Evolutionary conservation across 345 rosid species (phyloP).

Genomic region (Eutrema heterophyllum): DNA sequence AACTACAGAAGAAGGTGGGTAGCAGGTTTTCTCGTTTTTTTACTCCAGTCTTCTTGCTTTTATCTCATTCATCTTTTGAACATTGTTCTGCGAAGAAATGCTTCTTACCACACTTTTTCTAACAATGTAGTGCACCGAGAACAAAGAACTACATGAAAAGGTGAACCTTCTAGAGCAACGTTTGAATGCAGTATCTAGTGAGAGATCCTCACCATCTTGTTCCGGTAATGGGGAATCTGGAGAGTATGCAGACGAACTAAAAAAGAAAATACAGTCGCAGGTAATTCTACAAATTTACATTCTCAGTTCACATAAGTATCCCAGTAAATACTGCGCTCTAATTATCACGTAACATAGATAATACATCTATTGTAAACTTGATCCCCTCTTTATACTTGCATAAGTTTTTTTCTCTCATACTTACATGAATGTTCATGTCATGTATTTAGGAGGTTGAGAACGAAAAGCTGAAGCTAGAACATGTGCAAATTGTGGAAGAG

Average conservation of each 20-base stretch:
- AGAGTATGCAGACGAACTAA: slow-evolving; percentile 56
- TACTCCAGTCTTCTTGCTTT: slow-evolving; percentile 2
- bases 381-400: not conserved
- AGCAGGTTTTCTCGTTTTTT: not conserved
- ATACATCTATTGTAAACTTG: not conserved
- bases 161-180: slow-evolving; percentile 63
- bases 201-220: slow-evolving; percentile 39
- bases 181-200: slow-evolving; percentile 48
- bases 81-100: not conserved
- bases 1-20: slow-evolving; percentile 81
- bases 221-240: slow-evolving; percentile 43
- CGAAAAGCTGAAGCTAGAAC: slow-evolving; percentile 77
- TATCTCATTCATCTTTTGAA: not conserved
- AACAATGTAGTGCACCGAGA: slow-evolving; percentile 67
- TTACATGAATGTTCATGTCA: slow-evolving; percentile 11
- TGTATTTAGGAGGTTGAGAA: slow-evolving; percentile 67
- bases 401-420: not conserved
- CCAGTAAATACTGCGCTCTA: not conserved
- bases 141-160: slow-evolving; percentile 76
- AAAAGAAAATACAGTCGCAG: slow-evolving; percentile 80
- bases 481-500: slow-evolving; percentile 80
- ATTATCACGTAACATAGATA: not conserved
- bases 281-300: slow-evolving; percentile 32
- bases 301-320: slow-evolving; percentile 6
- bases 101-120: slow-evolving; percentile 4